Conservation (phyloP, 2,329 filamentous ascomycete genomes). For the Didymellaceae sp. region DNA sequence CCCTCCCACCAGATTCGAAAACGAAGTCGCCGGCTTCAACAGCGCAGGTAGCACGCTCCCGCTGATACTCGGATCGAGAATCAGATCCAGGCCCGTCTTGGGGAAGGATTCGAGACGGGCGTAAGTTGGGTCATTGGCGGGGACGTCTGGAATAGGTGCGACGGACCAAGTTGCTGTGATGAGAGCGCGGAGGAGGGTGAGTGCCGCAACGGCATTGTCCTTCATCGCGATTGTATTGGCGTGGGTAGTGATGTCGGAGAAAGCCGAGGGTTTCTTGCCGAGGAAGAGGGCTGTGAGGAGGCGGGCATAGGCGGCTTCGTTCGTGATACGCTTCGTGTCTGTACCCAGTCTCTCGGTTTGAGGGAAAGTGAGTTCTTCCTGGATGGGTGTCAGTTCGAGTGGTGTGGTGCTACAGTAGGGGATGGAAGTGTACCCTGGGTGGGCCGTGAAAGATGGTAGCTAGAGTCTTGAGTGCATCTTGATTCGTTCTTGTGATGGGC, state of each 20-base stretch:
- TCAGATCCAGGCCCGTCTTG: slow-evolving; percentile 56
- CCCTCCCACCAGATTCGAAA: slow-evolving; percentile 65
- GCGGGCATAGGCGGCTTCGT: slow-evolving; percentile 61
- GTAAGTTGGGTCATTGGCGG: slow-evolving; percentile 59
- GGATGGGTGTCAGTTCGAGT: slow-evolving; percentile 4
- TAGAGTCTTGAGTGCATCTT: slow-evolving; percentile 61
- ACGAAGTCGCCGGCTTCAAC: slow-evolving; percentile 63
- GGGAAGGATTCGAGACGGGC: slow-evolving; percentile 46
- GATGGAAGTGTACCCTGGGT: slow-evolving; percentile 28
- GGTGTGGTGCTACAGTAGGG: too few species aligned
- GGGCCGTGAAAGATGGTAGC: slow-evolving; percentile 65
- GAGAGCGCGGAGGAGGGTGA: slow-evolving; percentile 59
- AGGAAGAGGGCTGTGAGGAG: slow-evolving; percentile 63
- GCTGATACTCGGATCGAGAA: slow-evolving; percentile 60
- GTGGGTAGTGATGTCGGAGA: slow-evolving; percentile 58
- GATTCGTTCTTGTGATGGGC: slow-evolving; percentile 60
- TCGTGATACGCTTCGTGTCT: slow-evolving; percentile 44
- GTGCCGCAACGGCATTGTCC: slow-evolving; percentile 62
- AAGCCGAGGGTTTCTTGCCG: slow-evolving; percentile 58
- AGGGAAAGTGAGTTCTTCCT: slow-evolving; percentile 48
- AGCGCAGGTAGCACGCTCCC: slow-evolving; percentile 62
- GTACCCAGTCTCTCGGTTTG: slow-evolving; percentile 32
- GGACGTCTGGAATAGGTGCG: slow-evolving; percentile 49
- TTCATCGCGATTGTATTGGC: slow-evolving; percentile 65
- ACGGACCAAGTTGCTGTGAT: slow-evolving; percentile 62